Percentiles rank a stretch among this genome's conserved stretches.
phyloP scores from a whole-genome alignment of 805 yeast species.

The Hanseniaspora occidentalis region DNA sequence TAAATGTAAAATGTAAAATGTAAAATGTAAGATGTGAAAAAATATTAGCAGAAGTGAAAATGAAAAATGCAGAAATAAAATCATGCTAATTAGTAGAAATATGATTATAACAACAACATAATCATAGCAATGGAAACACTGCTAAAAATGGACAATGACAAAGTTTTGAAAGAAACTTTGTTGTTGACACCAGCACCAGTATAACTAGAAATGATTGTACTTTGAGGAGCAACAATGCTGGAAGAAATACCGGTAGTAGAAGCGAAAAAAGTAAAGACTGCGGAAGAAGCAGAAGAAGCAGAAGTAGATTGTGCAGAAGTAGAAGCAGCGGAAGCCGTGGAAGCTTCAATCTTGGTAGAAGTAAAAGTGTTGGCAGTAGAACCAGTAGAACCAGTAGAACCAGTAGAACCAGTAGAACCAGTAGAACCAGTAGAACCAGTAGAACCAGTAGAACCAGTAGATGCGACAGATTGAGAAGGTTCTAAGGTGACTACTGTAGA shows the following conservation, averaged over 20 bases:
- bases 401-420: neutral
- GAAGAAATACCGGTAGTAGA: neutral
- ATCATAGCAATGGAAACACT: neutral
- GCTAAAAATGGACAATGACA: neutral
- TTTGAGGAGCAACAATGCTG: neutral
- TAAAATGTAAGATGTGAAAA: too few relatives aligned
- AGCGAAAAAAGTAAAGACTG: neutral
- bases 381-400: neutral
- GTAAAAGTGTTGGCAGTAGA: neutral
- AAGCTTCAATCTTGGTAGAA: too few relatives aligned
- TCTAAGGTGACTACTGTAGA: neutral
- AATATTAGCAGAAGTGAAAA: too few relatives aligned
- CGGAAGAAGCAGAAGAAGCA: neutral
- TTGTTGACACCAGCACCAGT: neutral
- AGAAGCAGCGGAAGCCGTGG: slow-evolving; percentile 1
- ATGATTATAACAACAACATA: neutral
- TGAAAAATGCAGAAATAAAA: too few relatives aligned
- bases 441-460: slow-evolving; percentile 1
- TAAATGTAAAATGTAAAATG: too few relatives aligned
- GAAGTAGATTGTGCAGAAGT: neutral
- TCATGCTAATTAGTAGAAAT: too few relatives aligned
- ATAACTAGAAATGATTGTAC: neutral
- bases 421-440: neutral
- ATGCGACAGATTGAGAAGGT: neutral
- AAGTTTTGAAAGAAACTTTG: neutral